These are phyloP conservation scores for Alternaria sp. DNA, from an alignment of 2,329 filamentous ascomycete genomes.

Conservation along the genomic window DNA sequence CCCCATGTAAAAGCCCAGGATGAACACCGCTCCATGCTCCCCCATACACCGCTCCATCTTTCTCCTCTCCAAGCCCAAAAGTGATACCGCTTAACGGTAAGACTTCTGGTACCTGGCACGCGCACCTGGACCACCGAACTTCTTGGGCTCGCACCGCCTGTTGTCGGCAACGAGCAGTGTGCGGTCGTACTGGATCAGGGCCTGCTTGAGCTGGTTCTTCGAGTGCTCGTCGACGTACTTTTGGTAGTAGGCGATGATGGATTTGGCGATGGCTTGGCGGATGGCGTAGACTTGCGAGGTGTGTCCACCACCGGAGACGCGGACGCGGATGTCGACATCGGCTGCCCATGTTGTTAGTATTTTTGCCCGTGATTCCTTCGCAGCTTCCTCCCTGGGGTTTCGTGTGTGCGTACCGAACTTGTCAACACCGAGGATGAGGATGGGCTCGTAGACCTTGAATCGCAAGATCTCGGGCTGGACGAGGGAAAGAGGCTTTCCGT, in stretches of 20 bases:
- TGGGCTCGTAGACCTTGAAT: slow-evolving; percentile 99
- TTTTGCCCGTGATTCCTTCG: slow-evolving; percentile 9
- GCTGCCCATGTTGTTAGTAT: slow-evolving; percentile 50
- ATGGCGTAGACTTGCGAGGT: slow-evolving; percentile 97
- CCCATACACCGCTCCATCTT: slow-evolving; percentile 22
- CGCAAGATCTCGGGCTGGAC: slow-evolving; percentile 96
- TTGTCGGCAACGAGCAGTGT: slow-evolving; percentile 99
- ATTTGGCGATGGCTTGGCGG: slow-evolving; percentile 98
- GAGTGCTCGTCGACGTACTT: slow-evolving; percentile 99
- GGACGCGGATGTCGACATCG: slow-evolving; percentile 95
- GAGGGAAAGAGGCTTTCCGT: slow-evolving; percentile 92
- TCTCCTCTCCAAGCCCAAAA: slow-evolving; percentile 9
- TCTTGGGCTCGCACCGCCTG: slow-evolving; percentile 99
- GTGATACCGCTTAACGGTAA: slow-evolving; percentile 77
- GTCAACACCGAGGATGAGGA: slow-evolving; percentile 95
- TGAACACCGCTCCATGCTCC: slow-evolving; percentile 47
- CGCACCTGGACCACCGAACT: slow-evolving; percentile 92
- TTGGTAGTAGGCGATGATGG: slow-evolving; percentile 97
- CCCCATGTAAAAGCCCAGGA: slow-evolving; percentile 47
- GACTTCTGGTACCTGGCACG: slow-evolving; percentile 98
- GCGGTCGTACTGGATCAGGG: slow-evolving; percentile 93
- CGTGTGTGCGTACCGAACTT: slow-evolving; percentile 72
- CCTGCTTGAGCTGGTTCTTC: slow-evolving; percentile 99
- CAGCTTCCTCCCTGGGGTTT: slow-evolving; percentile 12
- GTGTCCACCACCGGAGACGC: slow-evolving; percentile 96